phyloP scores from a whole-genome alignment of 192 early-diverging fungal genomes.

The Jimgerdemannia flammicorona region DNA sequence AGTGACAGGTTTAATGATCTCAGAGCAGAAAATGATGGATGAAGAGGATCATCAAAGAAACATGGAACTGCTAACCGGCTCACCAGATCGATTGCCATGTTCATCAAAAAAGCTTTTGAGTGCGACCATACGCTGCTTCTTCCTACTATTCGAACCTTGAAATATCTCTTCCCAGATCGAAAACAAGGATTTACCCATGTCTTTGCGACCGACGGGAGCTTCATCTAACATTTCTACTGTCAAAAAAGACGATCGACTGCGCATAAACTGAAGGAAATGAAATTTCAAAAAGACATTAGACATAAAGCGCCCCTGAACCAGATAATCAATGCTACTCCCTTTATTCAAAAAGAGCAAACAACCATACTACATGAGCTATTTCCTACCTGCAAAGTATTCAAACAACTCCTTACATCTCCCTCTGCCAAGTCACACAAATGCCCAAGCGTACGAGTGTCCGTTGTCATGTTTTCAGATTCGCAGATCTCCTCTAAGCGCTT shows the following conservation, averaged over 20 bases:
- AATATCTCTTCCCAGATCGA: slow-evolving; percentile 86
- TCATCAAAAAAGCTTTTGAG: slow-evolving; percentile 29
- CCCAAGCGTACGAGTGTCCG: slow-evolving; percentile 73
- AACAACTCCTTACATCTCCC: slow-evolving; percentile 84
- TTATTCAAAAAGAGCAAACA: too few relatives aligned
- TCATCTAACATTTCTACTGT: slow-evolving; percentile 44
- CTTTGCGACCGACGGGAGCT: slow-evolving; percentile 69
- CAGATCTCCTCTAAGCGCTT: slow-evolving; percentile 81
- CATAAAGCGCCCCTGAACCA: too few relatives aligned
- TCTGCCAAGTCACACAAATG: slow-evolving; percentile 72
- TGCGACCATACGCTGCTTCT: slow-evolving; percentile 6
- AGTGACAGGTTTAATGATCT: too few relatives aligned
- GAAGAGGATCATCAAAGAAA: background rate
- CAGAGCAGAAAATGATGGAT: background rate
- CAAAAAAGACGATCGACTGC: slow-evolving; percentile 26
- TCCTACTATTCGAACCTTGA: slow-evolving; percentile 15
- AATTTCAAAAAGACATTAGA: background rate
- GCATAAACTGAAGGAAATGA: slow-evolving; percentile 20
- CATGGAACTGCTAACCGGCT: background rate
- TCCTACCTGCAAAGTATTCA: slow-evolving; percentile 83
- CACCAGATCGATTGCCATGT: slow-evolving; percentile 9
- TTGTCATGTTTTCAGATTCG: slow-evolving; percentile 61
- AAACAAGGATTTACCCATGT: slow-evolving; percentile 74
- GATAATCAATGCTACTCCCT: too few relatives aligned
- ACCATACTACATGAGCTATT: background rate